Evolutionary conservation across 805 yeast species (phyloP).

Genomic region (Grigorovia jiainica): DNA sequence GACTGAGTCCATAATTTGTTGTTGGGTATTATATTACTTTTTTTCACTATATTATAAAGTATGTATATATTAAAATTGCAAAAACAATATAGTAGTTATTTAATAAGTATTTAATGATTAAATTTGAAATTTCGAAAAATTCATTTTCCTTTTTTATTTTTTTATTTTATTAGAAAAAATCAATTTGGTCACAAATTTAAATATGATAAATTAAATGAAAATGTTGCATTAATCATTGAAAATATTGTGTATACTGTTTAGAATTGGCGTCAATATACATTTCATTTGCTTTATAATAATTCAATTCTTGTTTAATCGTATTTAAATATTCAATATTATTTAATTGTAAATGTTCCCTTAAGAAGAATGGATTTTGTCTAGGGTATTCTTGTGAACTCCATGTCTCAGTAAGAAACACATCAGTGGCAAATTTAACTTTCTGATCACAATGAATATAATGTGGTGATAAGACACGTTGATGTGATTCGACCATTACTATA

Average conservation of each 20-base stretch:
- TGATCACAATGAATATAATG: not conserved
- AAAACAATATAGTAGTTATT: no score
- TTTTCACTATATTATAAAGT: not conserved
- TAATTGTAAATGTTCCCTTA: conserved; percentile 2
- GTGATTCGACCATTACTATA: not conserved
- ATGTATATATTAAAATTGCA: no score
- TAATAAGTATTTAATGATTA: no score
- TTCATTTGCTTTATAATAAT: conserved; percentile 49
- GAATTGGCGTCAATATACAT: conserved; percentile 64
- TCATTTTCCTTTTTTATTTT: no score
- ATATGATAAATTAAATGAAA: no score
- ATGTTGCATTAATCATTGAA: conserved; percentile 17
- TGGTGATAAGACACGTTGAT: not conserved
- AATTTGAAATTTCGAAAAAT: no score
- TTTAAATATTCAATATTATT: conserved; percentile 14
- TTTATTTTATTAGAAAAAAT: no score
- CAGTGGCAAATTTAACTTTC: conserved; percentile 19
- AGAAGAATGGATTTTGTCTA: not conserved
- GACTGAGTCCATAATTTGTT: conserved; percentile 20
- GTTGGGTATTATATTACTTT: no score
- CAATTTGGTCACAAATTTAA: no score
- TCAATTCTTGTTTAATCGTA: conserved; percentile 52
- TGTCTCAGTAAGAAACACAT: conserved; percentile 17
- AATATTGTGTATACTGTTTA: conserved; percentile 54
- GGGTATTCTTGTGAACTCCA: not conserved